Base-by-base conservation (phyloP, 441 rosid species). In the Dalechampia spathulata region DNA sequence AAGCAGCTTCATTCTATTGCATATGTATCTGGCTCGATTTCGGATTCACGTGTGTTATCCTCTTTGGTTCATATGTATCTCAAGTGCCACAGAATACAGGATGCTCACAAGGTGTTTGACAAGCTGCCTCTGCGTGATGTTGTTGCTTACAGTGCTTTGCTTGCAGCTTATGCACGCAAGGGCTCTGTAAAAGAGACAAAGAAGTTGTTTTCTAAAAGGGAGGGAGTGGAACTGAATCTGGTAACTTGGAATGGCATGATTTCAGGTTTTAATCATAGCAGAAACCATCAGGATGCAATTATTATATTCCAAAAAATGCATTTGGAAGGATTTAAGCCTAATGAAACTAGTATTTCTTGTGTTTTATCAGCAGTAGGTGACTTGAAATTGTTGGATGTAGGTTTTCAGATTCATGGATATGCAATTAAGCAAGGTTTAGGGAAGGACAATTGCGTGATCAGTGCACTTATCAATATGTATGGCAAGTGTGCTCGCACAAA, bases 211-310 rank as follows among this genome's bases (percentile, higher is more conserved):
- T 37, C 57, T 54, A 68, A 60, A 64, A 78, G 72, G 78, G 65
- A 36, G 43, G 73, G 82, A 54, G 28, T 75, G 49, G 73, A 62
- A 12, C 67, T 77, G 9, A 83, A 78, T 67, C 53, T 72, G 15
- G 72, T 83, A 49, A 66, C 83, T 10, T 80, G 89, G 85, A 80
- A 74, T 65, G 80, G 83, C 26, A 64, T 78, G 66, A 71, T 80
- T 78, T 30, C 79, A 10, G 86, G 85, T 61, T 80, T 78, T 67
- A 78, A 76, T 68, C 80, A 67, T 21, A 78, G 80, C 6, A 72
- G 83, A 48, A 44, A 58, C 52, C 56, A 54, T 36, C 22, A n/a
- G 34, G 89, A 75, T 57, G 83, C 80, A 1, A 56, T 65, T 63
- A 30, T 66, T 6, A 52, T 70, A 68, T 80, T 82, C 16, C 66